Base-by-base conservation (phyloP, 805 yeast species). In the Yarrowia sp. region DNA sequence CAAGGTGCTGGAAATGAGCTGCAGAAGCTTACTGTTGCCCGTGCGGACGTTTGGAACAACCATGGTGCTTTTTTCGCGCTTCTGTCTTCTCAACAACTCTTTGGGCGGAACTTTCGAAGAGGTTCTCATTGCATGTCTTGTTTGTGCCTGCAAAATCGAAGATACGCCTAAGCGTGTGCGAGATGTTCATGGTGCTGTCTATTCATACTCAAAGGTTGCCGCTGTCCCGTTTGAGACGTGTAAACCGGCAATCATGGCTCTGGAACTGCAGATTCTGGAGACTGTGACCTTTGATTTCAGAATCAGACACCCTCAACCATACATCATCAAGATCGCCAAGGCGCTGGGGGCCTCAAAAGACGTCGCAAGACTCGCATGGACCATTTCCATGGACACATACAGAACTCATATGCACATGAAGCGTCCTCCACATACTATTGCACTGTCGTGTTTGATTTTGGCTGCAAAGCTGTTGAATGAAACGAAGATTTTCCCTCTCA, bases 281-380 rank as follows among this genome's bases (percentile, higher is more conserved):
- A 82, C 90, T 0, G 84, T 89, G 71, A 85, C 89, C 24, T 93
- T 92, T 74, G 97, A 92, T 76, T 91, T 91, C 73, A 82, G 96
- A 71, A 82, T 85, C 50, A 86, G 86, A 64, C 85, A 85, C 61
- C 82, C 86, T 34, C 97, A 91, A 75, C 87, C 85, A 71, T 83
- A 86, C 70, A 81, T 90, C 10, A 82, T 91, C 19, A 87, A 88
- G 72, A 82, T 77, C 84, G 70, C 82, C 84, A 52, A 90, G 85
- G 74, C 82, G 79, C 66, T 78, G 83, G 60, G 43, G 9, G 60
- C 63, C 9, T 58, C 68, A 8, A 61, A 68, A 36, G 66, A 69
- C 6, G 49, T 68, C 14, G 83, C 87, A 5, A 79, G 82, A 71
- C 75, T 85, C 44, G 86, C 90, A 1, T 92, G 97, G 97, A 76